Evolutionary conservation across 2,329 filamentous ascomycete species (phyloP).

Genomic region (Trichoderma lentiforme): DNA sequence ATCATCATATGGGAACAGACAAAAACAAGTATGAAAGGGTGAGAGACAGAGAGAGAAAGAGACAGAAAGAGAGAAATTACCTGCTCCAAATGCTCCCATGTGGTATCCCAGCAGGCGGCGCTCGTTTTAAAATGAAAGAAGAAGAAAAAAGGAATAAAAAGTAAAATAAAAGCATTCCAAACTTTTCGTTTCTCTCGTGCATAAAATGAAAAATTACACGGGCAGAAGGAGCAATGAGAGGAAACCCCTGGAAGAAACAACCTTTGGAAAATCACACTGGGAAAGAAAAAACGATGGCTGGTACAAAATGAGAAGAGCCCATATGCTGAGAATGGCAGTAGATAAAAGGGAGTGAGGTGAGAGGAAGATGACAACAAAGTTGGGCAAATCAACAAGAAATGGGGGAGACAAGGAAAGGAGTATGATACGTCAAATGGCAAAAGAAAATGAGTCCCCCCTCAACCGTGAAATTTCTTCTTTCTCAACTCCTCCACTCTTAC

Average conservation of each 20-base stretch:
- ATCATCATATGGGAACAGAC: conserved; percentile 18
- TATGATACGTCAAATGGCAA: conserved; percentile 20
- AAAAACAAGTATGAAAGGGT: background rate
- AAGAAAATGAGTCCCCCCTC: conserved; percentile 16
- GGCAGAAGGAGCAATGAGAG: conserved; percentile 29
- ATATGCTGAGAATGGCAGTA: conserved; percentile 19
- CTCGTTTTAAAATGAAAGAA: conserved; percentile 23
- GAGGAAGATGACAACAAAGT: conserved; percentile 10
- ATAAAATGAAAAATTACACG: conserved; percentile 26
- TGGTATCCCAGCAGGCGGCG: conserved; percentile 30
- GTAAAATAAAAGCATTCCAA: conserved; percentile 22
- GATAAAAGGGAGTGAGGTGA: conserved; percentile 19
- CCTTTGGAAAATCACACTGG: conserved; percentile 22
- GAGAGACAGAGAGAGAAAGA: background rate
- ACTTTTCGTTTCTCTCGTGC: conserved; percentile 26
- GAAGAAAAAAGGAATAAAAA: conserved; percentile 18
- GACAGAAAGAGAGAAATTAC: conserved; percentile 10
- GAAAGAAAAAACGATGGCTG: conserved; percentile 20
- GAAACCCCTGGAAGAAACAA: conserved; percentile 25
- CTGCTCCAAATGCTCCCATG: conserved; percentile 23
- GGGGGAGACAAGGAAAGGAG: conserved; percentile 22
- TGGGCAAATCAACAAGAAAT: conserved; percentile 18
- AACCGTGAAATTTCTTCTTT: conserved; percentile 12
- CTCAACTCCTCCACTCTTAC: conserved; percentile 22
- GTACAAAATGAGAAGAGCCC: conserved; percentile 24